Evolutionary conservation across 2,329 filamentous ascomycete species (phyloP), one percentile per base, ranked within the genome.

Genomic region (Didymella segeticola): DNA sequence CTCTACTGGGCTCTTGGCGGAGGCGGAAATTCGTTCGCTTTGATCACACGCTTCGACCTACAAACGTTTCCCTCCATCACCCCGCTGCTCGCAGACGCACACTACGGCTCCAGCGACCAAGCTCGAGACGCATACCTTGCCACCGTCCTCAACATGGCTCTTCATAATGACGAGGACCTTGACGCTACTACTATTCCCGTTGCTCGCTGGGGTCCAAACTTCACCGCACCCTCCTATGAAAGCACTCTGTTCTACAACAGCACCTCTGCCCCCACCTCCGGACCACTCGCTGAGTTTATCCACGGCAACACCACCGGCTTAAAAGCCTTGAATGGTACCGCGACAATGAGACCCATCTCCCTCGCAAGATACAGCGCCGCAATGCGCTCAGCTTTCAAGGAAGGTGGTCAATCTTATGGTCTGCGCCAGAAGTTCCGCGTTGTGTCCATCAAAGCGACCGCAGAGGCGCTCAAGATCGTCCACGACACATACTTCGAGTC

Each of bases 1-100:
- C 72, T 77, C 3, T 77, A 71, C 60, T 66, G 59, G 51, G 71
- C 70, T 1, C 62, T 76, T 10, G 67, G 71, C 19, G 73, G 73
- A 10, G 69, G 67, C 29, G 62, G 63, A 9, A 64, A 63, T 43
- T 70, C 70, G 37, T 70, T 70, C 30, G 78, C 66, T 34, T 64
- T 72, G 25, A 58, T 72, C 9, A 69, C 65, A 6, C 57, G 42
- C 12, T 67, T 69, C 49, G 47, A 61, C 25, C 39, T 61, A 5
- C 25, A 59, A 8, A 54, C 59, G 4, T 55, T 57, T 19, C 58
- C 62, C 59, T 45, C 43, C 15, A 43, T 31, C 11, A 48, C 47
- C n/a, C 25, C 60, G 9, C 58, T 62, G 15, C 45, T 43, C 19
- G 63, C 60, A 17, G 60, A 65, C 22, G 60, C 58, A 5, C 36